phyloP scores from a whole-genome alignment of 441 rosid species.

The Omphalea diandra region DNA sequence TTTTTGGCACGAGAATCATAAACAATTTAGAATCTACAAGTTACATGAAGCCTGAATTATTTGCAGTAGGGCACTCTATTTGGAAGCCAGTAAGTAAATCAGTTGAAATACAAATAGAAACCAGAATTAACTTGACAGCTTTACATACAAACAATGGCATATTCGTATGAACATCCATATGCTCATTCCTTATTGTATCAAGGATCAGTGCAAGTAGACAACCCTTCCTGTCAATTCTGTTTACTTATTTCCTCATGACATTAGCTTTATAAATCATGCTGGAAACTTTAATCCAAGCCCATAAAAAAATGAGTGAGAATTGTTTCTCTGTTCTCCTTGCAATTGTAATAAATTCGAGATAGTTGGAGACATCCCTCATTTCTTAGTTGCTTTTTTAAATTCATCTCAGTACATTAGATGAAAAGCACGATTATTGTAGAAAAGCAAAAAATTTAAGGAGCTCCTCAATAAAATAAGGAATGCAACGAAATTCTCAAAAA shows the following conservation, averaged over 20 bases:
- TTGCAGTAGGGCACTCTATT: neutral
- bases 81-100: neutral
- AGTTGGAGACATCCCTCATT: neutral
- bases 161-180: neutral
- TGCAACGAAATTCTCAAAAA: neutral
- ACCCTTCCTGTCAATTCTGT: neutral
- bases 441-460: neutral
- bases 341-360: no score
- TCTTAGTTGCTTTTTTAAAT: neutral
- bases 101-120: neutral
- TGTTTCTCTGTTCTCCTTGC: neutral
- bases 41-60: neutral
- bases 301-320: neutral
- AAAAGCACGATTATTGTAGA: neutral
- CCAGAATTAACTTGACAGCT: neutral
- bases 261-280: neutral
- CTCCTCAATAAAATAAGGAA: neutral
- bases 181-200: neutral
- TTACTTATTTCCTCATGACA: neutral
- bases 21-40: neutral
- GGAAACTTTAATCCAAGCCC: neutral
- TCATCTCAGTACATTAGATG: neutral
- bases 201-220: neutral
- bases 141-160: neutral
- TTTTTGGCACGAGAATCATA: neutral